Evolutionary conservation across 1,284 basidiomycete species (phyloP), one percentile per base, ranked within the genome.

Genomic region (Caloboletus firmus): DNA sequence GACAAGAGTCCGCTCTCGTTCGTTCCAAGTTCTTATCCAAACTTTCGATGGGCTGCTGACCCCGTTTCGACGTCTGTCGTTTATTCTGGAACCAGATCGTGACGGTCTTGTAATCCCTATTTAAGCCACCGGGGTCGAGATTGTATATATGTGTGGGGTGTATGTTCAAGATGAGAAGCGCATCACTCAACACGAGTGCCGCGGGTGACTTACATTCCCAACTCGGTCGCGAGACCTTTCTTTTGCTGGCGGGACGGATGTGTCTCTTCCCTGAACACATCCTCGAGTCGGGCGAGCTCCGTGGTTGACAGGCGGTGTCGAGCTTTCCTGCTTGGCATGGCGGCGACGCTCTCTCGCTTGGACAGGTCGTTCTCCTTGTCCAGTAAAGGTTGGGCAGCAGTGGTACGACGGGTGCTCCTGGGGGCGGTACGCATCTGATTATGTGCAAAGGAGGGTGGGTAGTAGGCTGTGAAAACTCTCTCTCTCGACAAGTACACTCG

Each of bases 1-100:
- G 36, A 50, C 55, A 42, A 20, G 70, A 69, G 31, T 65, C 61
- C 8, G 46, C 30, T 31, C 43, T 52, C 32, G 52, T 3, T 22
- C 42, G 62, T 28, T 24, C 52, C n/a, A 22, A 2, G 43, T 4
- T 30, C 7, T 2, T 15, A 13, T 62, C 52, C 44, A 0, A 4
- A 32, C 10, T 32, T 10, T 58, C 53, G 45, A 49, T 22, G 11
- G 30, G 46, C 17, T 37, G 51, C 45, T 59, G 60, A 51, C 69
- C 68, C 58, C 73, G 76, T 58, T 77, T 79, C 45, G 72, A 53
- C 41, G 70, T 74, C 55, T 79, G 74, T 10, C 78, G 76, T 62
- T 74, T 79, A 60, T 80, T 79, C 66, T 79, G 78, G 59, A 79
- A 79, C 78, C 78, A 79, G 37, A 80, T 74, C 50, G 75, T 79